These are phyloP conservation scores for Omphalotus guepiniiformis DNA, from an alignment of 768 basidiomycete species.

Conservation along the genomic window DNA sequence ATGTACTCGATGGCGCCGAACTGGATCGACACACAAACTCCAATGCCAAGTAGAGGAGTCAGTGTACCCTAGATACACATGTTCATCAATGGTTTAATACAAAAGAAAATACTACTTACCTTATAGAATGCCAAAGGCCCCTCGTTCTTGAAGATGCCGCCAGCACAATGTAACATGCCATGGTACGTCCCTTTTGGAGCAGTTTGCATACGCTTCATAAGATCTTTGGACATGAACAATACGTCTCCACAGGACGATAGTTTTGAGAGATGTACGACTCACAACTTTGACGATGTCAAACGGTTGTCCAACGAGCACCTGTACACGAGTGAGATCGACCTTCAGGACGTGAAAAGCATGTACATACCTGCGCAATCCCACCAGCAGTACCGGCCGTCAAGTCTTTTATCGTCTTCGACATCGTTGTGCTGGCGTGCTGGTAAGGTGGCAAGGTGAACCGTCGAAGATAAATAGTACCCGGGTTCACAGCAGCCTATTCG, in stretches of 20 bases:
- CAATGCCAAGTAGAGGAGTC: conserved; percentile 87
- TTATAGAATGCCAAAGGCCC: conserved; percentile 96
- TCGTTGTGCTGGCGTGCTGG: conserved; percentile 15
- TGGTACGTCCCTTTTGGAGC: conserved; percentile 84
- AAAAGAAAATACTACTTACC: conserved; percentile 34
- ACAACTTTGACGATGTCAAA: conserved; percentile 98
- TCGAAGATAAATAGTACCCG: too few species aligned
- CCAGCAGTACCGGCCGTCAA: conserved; percentile 88
- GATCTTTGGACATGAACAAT: conserved; percentile 13
- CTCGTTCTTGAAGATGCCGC: conserved; percentile 86
- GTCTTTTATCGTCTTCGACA: conserved; percentile 78
- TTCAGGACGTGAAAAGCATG: background rate
- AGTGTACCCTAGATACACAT: conserved; percentile 66
- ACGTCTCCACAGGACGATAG: background rate
- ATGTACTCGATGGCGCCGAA: conserved; percentile 86
- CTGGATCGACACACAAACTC: conserved; percentile 93
- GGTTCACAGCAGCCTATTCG: background rate
- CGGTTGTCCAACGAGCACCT: conserved; percentile 90
- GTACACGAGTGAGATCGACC: conserved; percentile 15
- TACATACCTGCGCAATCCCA: conserved; percentile 75
- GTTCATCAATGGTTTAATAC: conserved; percentile 3
- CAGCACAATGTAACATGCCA: conserved; percentile 86
- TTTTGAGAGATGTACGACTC: conserved; percentile 28
- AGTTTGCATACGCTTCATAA: conserved; percentile 85
- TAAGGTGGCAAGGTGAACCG: too few species aligned